phyloP scores from a whole-genome alignment of 495 filamentous ascomycete genomes.

The Penicilliopsis zonata region DNA sequence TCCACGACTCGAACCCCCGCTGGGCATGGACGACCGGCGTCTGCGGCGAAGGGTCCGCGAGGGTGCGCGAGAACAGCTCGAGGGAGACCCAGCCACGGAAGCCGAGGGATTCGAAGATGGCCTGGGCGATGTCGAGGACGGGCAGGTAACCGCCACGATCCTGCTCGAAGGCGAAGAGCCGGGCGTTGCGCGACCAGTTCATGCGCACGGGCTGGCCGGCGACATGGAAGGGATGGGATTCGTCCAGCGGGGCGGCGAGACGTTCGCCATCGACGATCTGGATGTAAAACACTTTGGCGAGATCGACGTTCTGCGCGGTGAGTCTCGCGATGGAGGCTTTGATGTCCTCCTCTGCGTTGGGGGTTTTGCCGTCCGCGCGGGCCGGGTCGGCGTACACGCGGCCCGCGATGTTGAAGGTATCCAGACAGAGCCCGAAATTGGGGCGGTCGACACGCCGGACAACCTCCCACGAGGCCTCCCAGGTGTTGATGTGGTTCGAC shows the following conservation, averaged over 20 bases:
- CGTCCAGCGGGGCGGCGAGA: slow-evolving; percentile 43
- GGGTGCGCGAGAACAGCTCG: slow-evolving; percentile 62
- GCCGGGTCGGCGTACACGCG: slow-evolving; percentile 63
- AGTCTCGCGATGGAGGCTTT: slow-evolving; percentile 45
- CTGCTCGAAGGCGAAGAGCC: slow-evolving; percentile 65
- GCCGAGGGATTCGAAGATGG: slow-evolving; percentile 50
- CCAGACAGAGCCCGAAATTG: slow-evolving; percentile 71
- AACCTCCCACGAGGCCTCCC: slow-evolving; percentile 64
- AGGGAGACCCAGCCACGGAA: slow-evolving; percentile 71
- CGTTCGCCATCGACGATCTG: slow-evolving; percentile 71
- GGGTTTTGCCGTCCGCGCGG: slow-evolving; percentile 34
- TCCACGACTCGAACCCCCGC: slow-evolving; percentile 52
- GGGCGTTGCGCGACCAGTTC: slow-evolving; percentile 72
- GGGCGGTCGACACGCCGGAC: slow-evolving; percentile 49
- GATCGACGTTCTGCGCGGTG: slow-evolving; percentile 41
- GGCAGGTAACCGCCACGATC: slow-evolving; percentile 63
- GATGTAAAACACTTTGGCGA: slow-evolving; percentile 64
- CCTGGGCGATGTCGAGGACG: slow-evolving; percentile 42
- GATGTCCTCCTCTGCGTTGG: slow-evolving; percentile 47
- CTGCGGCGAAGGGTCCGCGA: slow-evolving; percentile 39
- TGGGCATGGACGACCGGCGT: slow-evolving; percentile 53
- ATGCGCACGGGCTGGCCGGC: slow-evolving; percentile 53
- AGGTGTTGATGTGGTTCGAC: slow-evolving; percentile 60
- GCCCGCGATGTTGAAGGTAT: slow-evolving; percentile 72
- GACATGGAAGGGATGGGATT: slow-evolving; percentile 52